Base-by-base conservation (phyloP, 306 rosid species). In the Hippophae gyantsensis region DNA sequence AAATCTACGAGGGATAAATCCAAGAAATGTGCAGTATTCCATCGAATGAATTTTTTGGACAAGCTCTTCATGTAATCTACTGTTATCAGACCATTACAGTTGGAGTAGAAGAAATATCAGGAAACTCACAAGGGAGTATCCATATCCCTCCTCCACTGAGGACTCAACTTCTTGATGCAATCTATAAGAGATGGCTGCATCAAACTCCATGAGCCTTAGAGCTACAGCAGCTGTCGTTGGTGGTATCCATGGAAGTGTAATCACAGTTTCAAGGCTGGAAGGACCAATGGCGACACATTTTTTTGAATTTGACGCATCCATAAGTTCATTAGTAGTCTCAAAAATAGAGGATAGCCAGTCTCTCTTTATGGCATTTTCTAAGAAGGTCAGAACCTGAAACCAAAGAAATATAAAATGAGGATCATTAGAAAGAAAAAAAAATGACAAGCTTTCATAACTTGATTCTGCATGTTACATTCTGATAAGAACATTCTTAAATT, bases 161-260 rank as follows among this genome's bases (percentile, higher is more conserved):
- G 80, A 73, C 70, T 73, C 79, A 46, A 69, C 49, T 74, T 84
- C 79, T 76, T 72, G 88, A 69, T 73, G 74, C 58, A 60, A 72
- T 27, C 66, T 57, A 67, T 81, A 79, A 56, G 63, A 77, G 75
- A 69, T 46, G 65, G 89, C 81, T 6, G 73, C 48, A 65, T 87
- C 89, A 7, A 84, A 87, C 66, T 87, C 89, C 86, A 87, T 50
- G 64, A 84, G 81, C 78, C 95, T 84, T 41, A 84, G 71, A 47
- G 83, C 80, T 62, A 81, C 84, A 52, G 92, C 90, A 71, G 89
- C 80, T 10, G 86, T 79, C 55, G 92, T 87, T 54, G 10, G 73
- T 10, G 95, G 89, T 61, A 84, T 59, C 95, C 95, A 87, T 43
- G 95, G 86, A 62, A 87, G 86, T 11, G 78, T 54, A 54, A 74